phyloP scores from a whole-genome alignment of 164 flowering plant genomes.

The Dillenia turbinata region DNA sequence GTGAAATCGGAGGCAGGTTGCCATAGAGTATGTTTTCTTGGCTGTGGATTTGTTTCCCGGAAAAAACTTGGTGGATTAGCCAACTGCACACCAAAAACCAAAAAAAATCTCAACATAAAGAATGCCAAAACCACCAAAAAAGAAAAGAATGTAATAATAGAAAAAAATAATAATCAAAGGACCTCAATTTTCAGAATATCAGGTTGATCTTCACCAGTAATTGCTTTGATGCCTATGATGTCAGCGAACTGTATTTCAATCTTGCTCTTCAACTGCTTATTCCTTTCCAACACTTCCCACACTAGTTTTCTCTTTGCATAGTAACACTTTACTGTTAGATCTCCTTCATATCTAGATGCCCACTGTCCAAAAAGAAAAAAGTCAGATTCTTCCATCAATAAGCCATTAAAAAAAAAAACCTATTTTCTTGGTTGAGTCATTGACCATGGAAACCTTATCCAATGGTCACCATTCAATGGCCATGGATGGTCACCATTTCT shows the following conservation, averaged over 20 bases:
- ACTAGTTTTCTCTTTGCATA: slow-evolving; percentile 41
- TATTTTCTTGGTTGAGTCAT: too few relatives aligned
- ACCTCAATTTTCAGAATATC: slow-evolving; percentile 50
- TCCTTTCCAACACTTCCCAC: slow-evolving; percentile 38
- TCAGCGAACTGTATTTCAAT: slow-evolving; percentile 47
- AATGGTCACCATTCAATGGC: too few relatives aligned
- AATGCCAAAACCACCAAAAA: background rate
- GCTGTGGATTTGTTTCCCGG: slow-evolving; percentile 36
- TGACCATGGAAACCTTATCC: too few relatives aligned
- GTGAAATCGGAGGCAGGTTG: slow-evolving; percentile 33
- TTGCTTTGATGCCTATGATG: slow-evolving; percentile 27
- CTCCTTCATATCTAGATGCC: slow-evolving; percentile 23
- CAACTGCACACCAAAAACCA: slow-evolving; percentile 24
- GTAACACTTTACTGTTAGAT: slow-evolving; percentile 38
- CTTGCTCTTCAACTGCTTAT: slow-evolving; percentile 33
- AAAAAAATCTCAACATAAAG: background rate
- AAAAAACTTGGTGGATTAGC: slow-evolving; percentile 27
- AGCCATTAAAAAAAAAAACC: too few relatives aligned
- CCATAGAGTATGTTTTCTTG: slow-evolving; percentile 47
- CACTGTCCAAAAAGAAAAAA: slow-evolving; percentile 18
- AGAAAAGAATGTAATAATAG: background rate
- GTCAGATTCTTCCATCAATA: background rate
- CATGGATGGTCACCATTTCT: background rate
- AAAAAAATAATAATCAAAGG: background rate
- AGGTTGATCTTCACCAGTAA: slow-evolving; percentile 11